A percentile compares a stretch with the other conserved stretches of the same genome.
Conservation (phyloP, 805 yeast species). For the Wickerhamiella brachini region DNA sequence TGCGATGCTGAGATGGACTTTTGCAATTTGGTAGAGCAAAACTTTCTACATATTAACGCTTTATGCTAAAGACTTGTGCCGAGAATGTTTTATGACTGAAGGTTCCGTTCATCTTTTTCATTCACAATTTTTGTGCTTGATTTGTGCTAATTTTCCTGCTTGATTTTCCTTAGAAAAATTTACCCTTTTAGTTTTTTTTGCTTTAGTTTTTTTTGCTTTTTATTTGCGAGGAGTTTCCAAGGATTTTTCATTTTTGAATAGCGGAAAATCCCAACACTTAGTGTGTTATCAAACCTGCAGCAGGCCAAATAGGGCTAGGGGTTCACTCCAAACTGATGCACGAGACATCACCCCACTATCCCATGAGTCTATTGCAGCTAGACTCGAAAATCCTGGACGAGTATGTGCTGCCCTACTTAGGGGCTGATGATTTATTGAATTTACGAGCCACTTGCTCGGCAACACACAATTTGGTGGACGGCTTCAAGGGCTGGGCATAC, state of each 20-base stretch:
- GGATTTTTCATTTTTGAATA: not conserved
- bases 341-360: not conserved
- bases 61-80: no score
- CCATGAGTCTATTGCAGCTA: not conserved
- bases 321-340: not conserved
- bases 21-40: no score
- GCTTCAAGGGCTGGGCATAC: not conserved
- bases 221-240: constrained; percentile 7
- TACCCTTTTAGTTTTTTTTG: no score
- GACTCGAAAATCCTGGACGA: not conserved
- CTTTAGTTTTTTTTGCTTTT: not conserved
- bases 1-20: no score
- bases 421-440: not conserved
- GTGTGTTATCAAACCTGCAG: not conserved
- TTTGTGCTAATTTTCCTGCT: no score
- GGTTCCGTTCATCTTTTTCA: no score
- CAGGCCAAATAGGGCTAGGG: not conserved
- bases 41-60: no score
- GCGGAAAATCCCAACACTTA: no score
- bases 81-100: no score
- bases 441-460: not conserved
- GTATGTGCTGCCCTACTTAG: not conserved
- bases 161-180: no score
- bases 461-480: not conserved
- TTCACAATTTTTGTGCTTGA: no score